Evolutionary conservation across 2,329 filamentous ascomycete genomes (phyloP).

Genomic region (Paecilomyces dactylethromorphus): DNA sequence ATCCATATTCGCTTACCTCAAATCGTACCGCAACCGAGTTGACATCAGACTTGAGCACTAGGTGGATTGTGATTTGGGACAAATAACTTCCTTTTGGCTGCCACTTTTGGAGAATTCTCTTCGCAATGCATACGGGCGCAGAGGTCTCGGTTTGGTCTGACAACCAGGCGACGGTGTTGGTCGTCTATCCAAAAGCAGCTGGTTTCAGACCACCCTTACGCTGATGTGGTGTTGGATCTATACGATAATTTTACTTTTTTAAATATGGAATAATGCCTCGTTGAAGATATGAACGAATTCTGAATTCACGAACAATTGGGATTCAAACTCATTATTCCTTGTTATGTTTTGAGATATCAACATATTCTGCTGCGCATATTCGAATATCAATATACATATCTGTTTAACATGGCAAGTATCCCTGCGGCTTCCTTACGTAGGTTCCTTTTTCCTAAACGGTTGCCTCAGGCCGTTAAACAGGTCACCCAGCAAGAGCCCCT

Average conservation of each 20-base stretch:
- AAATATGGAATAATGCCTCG: neutral
- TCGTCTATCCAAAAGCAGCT: neutral
- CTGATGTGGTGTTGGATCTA: neutral
- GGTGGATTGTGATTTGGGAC: neutral
- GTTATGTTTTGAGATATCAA: neutral
- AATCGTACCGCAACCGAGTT: neutral
- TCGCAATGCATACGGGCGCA: neutral
- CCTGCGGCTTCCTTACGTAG: neutral
- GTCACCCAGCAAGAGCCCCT: conserved; percentile 3
- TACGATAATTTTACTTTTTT: neutral
- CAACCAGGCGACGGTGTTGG: neutral
- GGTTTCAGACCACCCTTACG: neutral
- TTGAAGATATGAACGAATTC: neutral
- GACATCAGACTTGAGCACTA: neutral
- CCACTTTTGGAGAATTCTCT: neutral
- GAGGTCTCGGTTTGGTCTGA: neutral
- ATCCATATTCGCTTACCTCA: neutral
- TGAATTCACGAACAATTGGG: neutral
- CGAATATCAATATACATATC: neutral
- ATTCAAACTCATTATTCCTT: neutral
- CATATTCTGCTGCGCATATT: neutral
- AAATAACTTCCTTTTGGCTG: neutral
- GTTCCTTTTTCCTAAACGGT: neutral
- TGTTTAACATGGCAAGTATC: neutral
- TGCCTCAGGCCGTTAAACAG: neutral